Conservation (phyloP, 306 rosid genomes). For the Oxytropis ochrocephala region DNA sequence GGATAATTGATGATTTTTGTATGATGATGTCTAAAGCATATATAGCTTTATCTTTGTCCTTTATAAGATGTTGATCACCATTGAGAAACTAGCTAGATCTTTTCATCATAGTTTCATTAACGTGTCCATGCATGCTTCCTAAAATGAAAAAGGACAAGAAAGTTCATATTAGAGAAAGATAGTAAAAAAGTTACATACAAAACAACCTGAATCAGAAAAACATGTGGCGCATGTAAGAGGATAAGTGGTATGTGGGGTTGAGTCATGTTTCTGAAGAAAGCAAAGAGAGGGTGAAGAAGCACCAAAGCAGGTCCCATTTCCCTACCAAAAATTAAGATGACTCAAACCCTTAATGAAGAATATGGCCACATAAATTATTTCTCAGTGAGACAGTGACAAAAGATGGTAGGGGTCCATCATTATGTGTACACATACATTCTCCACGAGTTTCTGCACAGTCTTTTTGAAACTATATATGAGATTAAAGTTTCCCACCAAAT, state of each 20-base stretch:
- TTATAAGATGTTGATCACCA: conserved; percentile 1
- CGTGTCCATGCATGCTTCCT: conserved; percentile 7
- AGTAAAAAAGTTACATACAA: background rate
- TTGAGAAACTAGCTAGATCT: conserved; percentile 9
- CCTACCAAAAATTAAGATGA: conserved; percentile 28
- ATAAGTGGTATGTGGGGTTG: conserved; percentile 17
- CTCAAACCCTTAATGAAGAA: conserved; percentile 8
- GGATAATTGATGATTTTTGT: conserved; percentile 13
- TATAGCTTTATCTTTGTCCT: conserved; percentile 22
- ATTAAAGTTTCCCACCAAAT: conserved; percentile 38
- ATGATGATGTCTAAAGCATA: conserved; percentile 24
- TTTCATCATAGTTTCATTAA: conserved; percentile 10
- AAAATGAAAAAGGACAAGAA: conserved; percentile 7
- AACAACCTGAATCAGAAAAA: background rate
- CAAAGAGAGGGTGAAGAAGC: conserved; percentile 6
- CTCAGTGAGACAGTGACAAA: conserved; percentile 19
- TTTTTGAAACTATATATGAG: conserved; percentile 14
- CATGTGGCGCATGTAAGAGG: conserved; percentile 6
- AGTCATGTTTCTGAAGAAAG: conserved; percentile 10
- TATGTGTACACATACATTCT: conserved; percentile 36
- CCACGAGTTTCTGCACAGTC: conserved; percentile 28
- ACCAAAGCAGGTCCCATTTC: background rate
- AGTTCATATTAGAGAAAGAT: background rate
- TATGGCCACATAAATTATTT: conserved; percentile 18
- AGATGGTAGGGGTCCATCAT: conserved; percentile 38